Conservation (phyloP, 148 eudicot genomes). For the Fagopyrum homotropicum region DNA sequence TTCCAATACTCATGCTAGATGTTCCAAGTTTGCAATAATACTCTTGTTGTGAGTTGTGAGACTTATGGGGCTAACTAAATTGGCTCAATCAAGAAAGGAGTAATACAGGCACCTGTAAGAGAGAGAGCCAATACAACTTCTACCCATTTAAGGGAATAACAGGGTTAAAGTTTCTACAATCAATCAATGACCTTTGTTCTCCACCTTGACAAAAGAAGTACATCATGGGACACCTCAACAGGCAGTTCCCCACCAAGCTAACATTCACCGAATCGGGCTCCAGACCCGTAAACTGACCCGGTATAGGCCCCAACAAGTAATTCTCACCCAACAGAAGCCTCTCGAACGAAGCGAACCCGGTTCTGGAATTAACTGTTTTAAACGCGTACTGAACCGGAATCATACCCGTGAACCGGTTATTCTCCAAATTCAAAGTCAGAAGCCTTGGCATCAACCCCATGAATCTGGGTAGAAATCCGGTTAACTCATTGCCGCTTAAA, state of each 20-base stretch:
- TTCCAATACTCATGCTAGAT: too few relatives aligned
- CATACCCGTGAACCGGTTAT: slow-evolving; percentile 56
- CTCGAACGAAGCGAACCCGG: slow-evolving; percentile 43
- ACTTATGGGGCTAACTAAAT: too few relatives aligned
- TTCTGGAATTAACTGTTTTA: slow-evolving; percentile 37
- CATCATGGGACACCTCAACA: slow-evolving; percentile 55
- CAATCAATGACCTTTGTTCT: slow-evolving; percentile 45
- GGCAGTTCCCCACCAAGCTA: slow-evolving; percentile 60
- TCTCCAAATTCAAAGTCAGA: slow-evolving; percentile 57
- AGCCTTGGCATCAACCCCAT: slow-evolving; percentile 70
- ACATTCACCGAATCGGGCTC: slow-evolving; percentile 50
- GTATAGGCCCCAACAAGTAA: slow-evolving; percentile 68
- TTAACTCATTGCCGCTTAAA: slow-evolving; percentile 46
- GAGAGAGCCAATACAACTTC: not conserved
- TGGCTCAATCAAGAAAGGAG: too few relatives aligned
- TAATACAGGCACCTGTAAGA: too few relatives aligned
- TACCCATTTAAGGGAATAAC: slow-evolving; percentile 40
- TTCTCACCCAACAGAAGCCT: slow-evolving; percentile 83
- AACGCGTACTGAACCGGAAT: slow-evolving; percentile 63
- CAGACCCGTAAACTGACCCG: slow-evolving; percentile 47
- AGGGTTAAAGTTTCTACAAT: slow-evolving; percentile 59
- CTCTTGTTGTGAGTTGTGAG: too few relatives aligned
- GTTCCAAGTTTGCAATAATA: too few relatives aligned
- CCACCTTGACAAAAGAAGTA: slow-evolving; percentile 76
- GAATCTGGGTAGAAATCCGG: slow-evolving; percentile 61